Percentiles rank a stretch among this genome's conserved stretches.
These are phyloP conservation scores for Syncephalis fuscata DNA, from an alignment of 371 early-diverging fungal species.

Conservation along the genomic window DNA sequence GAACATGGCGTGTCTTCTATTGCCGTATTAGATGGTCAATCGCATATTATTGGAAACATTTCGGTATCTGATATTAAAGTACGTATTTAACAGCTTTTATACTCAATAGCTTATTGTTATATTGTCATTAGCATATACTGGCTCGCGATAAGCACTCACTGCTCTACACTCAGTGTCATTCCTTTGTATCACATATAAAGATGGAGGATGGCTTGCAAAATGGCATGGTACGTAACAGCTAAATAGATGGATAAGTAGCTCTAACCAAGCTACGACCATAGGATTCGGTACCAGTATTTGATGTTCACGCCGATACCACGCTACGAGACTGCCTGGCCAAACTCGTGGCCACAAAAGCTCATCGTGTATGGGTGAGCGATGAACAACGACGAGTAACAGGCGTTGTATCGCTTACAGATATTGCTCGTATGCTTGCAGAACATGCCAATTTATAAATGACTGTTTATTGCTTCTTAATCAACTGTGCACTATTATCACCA, in stretches of 20 bases:
- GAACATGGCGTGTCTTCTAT: conserved; percentile 30
- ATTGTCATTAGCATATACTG: conserved; percentile 19
- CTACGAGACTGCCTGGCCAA: conserved; percentile 43
- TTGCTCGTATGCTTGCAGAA: conserved; percentile 24
- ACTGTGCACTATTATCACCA: too few relatives aligned
- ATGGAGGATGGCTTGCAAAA: conserved; percentile 23
- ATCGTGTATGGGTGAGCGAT: conserved; percentile 55
- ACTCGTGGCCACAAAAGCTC: conserved; percentile 46
- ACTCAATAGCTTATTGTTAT: conserved; percentile 1
- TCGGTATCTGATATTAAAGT: conserved; percentile 34
- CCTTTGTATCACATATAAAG: conserved; percentile 24
- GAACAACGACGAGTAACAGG: conserved; percentile 21
- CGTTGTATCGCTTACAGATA: conserved; percentile 46
- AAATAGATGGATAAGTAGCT: neutral
- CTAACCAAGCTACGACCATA: too few relatives aligned
- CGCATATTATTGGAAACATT: conserved; percentile 28
- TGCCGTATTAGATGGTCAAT: conserved; percentile 24
- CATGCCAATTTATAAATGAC: neutral
- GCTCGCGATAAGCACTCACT: conserved; percentile 20
- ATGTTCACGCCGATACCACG: conserved; percentile 34
- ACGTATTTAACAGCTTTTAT: neutral
- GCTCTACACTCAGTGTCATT: conserved; percentile 26
- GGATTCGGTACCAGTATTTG: conserved; percentile 51
- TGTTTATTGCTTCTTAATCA: too few relatives aligned
- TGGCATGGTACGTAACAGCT: conserved; percentile 16